Evolutionary conservation across 805 yeast species (phyloP).

Genomic region (Wickerhamomyces queroliae): DNA sequence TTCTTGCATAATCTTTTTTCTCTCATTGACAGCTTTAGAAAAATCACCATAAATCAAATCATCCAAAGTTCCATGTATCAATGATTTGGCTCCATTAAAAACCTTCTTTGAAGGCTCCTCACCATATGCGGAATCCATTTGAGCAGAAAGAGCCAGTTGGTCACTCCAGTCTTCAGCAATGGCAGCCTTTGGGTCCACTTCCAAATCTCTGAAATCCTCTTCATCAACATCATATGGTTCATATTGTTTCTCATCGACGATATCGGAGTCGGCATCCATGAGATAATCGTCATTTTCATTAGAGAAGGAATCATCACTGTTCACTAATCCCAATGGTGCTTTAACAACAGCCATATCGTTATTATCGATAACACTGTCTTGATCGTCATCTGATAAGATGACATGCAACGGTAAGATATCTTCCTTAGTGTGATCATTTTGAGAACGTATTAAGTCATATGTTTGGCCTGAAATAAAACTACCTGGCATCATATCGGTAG

Average conservation of each 20-base stretch:
- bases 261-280: slow-evolving; percentile 21
- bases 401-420: slow-evolving; percentile 6
- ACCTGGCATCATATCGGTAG: slow-evolving; percentile 21
- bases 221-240: slow-evolving; percentile 56
- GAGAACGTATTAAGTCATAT: slow-evolving; percentile 1
- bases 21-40: slow-evolving; percentile 25
- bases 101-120: slow-evolving; percentile 12
- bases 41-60: slow-evolving; percentile 42
- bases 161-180: slow-evolving; percentile 57
- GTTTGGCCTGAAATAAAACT: slow-evolving; percentile 17
- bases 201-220: slow-evolving; percentile 38
- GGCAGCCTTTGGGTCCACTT: slow-evolving; percentile 39
- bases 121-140: slow-evolving; percentile 17
- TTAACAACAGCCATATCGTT: slow-evolving; percentile 4
- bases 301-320: slow-evolving; percentile 15
- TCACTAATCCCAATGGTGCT: slow-evolving; percentile 5
- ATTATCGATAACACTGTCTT: not conserved
- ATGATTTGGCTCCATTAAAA: slow-evolving; percentile 13
- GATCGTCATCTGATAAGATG: slow-evolving; percentile 8
- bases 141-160: slow-evolving; percentile 49
- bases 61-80: slow-evolving; percentile 36
- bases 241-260: slow-evolving; percentile 58
- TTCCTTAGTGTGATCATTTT: slow-evolving; percentile 3
- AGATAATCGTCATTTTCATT: slow-evolving; percentile 16
- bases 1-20: slow-evolving; percentile 23